Conservation (phyloP, 768 basidiomycete species). For the Leucogyrophana mollusca region DNA sequence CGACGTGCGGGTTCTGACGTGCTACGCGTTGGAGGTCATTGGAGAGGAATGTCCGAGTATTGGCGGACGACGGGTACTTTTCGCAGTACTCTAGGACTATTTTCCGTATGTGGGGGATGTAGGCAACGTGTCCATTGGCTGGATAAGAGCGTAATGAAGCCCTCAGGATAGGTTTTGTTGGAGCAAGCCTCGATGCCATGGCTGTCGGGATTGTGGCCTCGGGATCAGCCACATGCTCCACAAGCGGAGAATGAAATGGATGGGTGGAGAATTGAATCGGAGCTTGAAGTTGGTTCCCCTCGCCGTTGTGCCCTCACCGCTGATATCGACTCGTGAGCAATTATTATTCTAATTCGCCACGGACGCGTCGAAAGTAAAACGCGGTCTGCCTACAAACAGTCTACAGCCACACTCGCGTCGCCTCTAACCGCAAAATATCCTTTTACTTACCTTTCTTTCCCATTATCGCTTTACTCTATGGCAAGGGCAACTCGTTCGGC, state of each 20-base stretch:
- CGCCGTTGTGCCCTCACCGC: neutral
- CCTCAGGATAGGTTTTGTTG: slow-evolving; percentile 39
- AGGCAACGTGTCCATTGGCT: slow-evolving; percentile 73
- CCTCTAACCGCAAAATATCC: slow-evolving; percentile 13
- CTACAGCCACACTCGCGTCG: slow-evolving; percentile 34
- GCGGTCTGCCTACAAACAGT: slow-evolving; percentile 22
- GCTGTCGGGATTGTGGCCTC: slow-evolving; percentile 6
- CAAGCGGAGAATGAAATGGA: slow-evolving; percentile 8
- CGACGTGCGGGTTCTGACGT: slow-evolving; percentile 74
- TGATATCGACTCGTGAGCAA: slow-evolving; percentile 6
- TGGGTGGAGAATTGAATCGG: slow-evolving; percentile 17
- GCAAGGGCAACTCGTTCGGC: slow-evolving; percentile 77
- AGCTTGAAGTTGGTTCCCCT: slow-evolving; percentile 20
- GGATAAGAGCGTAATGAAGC: slow-evolving; percentile 55
- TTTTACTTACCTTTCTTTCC: slow-evolving; percentile 6
- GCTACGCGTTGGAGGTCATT: slow-evolving; percentile 66
- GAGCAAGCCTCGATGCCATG: slow-evolving; percentile 33
- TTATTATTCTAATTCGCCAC: slow-evolving; percentile 17
- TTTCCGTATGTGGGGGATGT: slow-evolving; percentile 78
- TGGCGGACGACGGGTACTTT: slow-evolving; percentile 72
- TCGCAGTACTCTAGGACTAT: slow-evolving; percentile 90
- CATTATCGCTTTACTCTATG: slow-evolving; percentile 39
- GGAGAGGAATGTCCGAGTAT: slow-evolving; percentile 67
- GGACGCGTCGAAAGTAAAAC: slow-evolving; percentile 19
- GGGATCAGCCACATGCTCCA: neutral